phyloP scores from a whole-genome alignment of 2,329 filamentous ascomycete genomes.

The Colletotrichum nymphaeae region DNA sequence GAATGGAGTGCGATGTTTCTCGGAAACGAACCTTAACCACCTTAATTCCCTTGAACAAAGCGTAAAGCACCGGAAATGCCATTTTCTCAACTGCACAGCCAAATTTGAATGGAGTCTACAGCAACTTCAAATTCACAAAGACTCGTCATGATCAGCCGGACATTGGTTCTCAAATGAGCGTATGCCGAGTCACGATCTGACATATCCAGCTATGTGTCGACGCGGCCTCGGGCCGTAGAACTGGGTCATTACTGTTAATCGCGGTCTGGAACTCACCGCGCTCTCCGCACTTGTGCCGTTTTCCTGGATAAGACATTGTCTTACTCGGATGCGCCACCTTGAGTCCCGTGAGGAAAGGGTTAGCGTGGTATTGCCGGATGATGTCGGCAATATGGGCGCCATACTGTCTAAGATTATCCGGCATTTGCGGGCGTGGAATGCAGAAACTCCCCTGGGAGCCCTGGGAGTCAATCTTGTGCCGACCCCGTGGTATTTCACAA shows the following conservation, averaged over 20 bases:
- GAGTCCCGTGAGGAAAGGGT: neutral
- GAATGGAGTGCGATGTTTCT: neutral
- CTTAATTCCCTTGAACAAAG: neutral
- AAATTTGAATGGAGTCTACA: neutral
- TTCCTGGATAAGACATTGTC: neutral
- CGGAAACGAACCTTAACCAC: neutral
- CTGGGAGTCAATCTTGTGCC: neutral
- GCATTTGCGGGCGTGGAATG: neutral
- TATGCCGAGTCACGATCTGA: neutral
- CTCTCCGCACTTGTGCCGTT: neutral
- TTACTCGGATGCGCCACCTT: neutral
- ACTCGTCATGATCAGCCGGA: neutral
- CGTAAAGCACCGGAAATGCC: neutral
- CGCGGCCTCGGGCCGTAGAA: neutral
- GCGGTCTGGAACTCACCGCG: neutral
- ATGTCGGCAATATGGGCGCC: neutral
- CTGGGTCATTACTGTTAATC: neutral
- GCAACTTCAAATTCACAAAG: neutral
- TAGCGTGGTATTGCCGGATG: neutral
- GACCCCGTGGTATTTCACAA: neutral
- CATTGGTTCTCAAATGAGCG: neutral
- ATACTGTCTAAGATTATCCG: neutral
- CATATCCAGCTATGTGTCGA: neutral
- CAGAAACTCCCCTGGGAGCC: neutral
- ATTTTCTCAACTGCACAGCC: neutral